Base-by-base conservation (phyloP, 2,329 filamentous ascomycete species). In the Xylariales sp. region DNA sequence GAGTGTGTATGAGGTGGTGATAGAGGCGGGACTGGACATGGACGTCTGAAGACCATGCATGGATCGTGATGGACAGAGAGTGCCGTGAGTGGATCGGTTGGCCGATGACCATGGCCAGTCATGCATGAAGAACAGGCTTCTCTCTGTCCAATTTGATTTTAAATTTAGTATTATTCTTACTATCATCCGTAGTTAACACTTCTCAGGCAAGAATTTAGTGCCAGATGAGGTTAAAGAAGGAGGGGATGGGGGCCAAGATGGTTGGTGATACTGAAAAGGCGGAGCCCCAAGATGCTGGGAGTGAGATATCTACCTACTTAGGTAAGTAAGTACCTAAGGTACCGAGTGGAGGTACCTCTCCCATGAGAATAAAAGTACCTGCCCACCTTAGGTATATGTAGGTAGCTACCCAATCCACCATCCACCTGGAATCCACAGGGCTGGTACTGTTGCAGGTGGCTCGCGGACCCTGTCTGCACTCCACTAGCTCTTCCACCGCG, bases 11-110 rank as follows among this genome's bases (percentile, higher is more conserved):
- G 49, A 65, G 28, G 43, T 59, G 65, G 53, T 67, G 55, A 49
- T 64, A 28, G n/a, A 54, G 59, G 62, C 43, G 58, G 54, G 63
- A 71, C 65, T 70, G 59, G 68, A 53, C 65, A 71, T 69, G 69
- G 63, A 56, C 69, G 54, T 64, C 62, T 66, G 52, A 62, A 66
- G 46, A 46, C 39, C 50, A 41, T 34, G 62, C 36, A 49, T 28
- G 54, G 56, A 46, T 57, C 28, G 7, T 16, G 54, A 46, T 46
- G 43, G 39, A 49, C 39, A 32, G 45, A 52, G 45, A 63, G 39
- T 46, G 54, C 60, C 56, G 48, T 64, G 59, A 71, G 56, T 58
- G 53, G 48, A 30, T 53, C 62, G 65, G 58, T 71, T 72, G 69
- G 69, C 69, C 65, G 68, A 63, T 52, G 69, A 41, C 71, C 61